Evolutionary conservation across 225 moss, liverwort and hornwort species (phyloP), one percentile per base, ranked within the genome.

Genomic region (Bryum argenteum): DNA sequence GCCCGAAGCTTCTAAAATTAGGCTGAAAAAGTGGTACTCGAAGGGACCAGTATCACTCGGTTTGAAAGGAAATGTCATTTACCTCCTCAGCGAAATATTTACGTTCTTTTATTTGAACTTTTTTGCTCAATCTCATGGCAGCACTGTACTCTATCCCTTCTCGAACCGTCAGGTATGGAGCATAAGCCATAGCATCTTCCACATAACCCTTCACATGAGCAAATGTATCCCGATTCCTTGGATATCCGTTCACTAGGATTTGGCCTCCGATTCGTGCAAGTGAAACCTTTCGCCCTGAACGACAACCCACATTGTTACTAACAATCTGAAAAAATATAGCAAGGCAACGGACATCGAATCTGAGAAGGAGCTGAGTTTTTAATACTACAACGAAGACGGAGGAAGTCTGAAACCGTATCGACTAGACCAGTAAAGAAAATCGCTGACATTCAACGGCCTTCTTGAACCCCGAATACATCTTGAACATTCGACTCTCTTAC

Each of bases 221-320:
- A 79, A 92, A 97, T 9, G 91, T 81, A 17, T 63, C 70, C 58
- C 82, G 86, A 43, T 39, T 80, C 72, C 79, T 89, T 52, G 90
- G 89, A 78, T 88, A 85, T 11, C 90, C 97, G 77, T 97, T 97
- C 57, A 94, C 94, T 75, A 94, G 66, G 45, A 94, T 82, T 73
- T 91, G 89, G 22, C 97, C 97, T 66, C 94, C 89, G 0, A 97
- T 70, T 67, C 90, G 89, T 22, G 78, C 61, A 13, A 73, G 55
- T 52, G 84, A 62, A 47, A 94, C 82, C 59, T 87, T 88, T 55
- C 92, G 89, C 73, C 91, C 96, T 93, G 80, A 65, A 65, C 60
- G 54, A 80, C 60, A 75, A 54, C 61, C 80, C 83, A 76, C 55
- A 54, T n/a, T 28, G 43, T 43, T 55, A 65, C 18, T 64, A 15